A percentile compares a stretch with the other conserved stretches of the same genome.
Conservation (phyloP, 2,329 filamentous ascomycete species). For the Cordyceps cicadae region DNA sequence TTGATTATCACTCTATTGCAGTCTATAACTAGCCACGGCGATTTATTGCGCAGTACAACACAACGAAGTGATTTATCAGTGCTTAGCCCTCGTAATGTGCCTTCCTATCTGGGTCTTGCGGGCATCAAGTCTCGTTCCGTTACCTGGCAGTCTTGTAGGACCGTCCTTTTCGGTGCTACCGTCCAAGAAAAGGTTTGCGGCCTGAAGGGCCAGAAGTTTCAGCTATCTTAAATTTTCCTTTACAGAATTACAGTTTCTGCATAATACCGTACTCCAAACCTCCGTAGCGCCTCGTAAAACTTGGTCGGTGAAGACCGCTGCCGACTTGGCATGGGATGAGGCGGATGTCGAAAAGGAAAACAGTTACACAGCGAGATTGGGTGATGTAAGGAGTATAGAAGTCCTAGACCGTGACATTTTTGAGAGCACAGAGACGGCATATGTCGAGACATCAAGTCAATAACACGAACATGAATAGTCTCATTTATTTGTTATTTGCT, state of each 20-base stretch:
- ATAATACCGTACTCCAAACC: neutral
- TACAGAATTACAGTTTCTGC: neutral
- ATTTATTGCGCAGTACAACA: neutral
- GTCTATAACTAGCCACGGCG: neutral
- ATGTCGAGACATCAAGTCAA: neutral
- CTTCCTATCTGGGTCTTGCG: neutral
- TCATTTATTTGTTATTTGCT: neutral
- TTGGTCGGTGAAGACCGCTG: neutral
- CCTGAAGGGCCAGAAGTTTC: neutral
- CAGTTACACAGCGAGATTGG: neutral
- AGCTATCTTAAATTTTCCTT: neutral
- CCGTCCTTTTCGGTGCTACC: neutral
- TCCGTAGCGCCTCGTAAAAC: neutral
- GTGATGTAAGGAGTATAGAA: neutral
- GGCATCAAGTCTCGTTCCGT: neutral
- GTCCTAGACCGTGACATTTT: neutral
- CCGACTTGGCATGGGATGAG: neutral
- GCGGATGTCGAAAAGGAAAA: neutral
- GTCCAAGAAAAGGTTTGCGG: neutral
- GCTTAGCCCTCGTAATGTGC: neutral
- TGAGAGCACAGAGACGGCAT: neutral
- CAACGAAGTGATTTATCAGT: neutral
- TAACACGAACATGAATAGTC: neutral
- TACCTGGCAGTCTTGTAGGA: neutral
- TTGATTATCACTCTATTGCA: neutral